Conservation (phyloP, 345 rosid species). For the Litchi chinensis region DNA sequence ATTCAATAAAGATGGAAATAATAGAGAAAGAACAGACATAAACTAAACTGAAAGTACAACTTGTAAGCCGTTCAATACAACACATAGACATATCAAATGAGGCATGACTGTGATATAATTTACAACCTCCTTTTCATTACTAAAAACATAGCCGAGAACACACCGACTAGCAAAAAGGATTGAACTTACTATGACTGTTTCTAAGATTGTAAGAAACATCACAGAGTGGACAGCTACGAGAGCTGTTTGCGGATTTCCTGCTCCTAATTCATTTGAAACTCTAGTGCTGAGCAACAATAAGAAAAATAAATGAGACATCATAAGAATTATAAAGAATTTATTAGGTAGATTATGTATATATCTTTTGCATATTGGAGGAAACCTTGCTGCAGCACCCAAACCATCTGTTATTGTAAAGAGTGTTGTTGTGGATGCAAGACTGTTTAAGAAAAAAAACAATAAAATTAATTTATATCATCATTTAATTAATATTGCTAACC, state of each 20-base stretch:
- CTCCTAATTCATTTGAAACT: slow-evolving; percentile 88
- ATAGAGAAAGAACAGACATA: no score
- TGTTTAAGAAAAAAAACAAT: no score
- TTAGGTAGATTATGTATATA: no score
- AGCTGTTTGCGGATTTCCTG: slow-evolving; percentile 59
- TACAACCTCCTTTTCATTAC: no score
- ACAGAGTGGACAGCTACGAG: no score
- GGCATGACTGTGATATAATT: slow-evolving; percentile 70
- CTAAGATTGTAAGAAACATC: no score
- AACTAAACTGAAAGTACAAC: slow-evolving; percentile 64
- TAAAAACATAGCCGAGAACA: slow-evolving; percentile 65
- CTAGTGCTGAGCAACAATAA: slow-evolving; percentile 51
- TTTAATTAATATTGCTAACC: background rate
- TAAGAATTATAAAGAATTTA: no score
- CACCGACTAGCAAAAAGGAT: no score
- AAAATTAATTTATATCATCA: background rate
- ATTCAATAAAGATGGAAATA: no score
- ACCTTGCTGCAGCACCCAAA: slow-evolving; percentile 83
- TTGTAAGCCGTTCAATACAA: slow-evolving; percentile 60
- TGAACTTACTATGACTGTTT: no score
- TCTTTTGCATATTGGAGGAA: background rate
- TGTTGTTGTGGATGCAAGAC: no score
- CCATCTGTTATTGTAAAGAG: no score
- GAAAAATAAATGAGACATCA: background rate
- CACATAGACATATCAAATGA: slow-evolving; percentile 62